These are phyloP conservation scores for Lumnitzera racemosa DNA, from an alignment of 345 rosid genomes.

Conservation along the genomic window DNA sequence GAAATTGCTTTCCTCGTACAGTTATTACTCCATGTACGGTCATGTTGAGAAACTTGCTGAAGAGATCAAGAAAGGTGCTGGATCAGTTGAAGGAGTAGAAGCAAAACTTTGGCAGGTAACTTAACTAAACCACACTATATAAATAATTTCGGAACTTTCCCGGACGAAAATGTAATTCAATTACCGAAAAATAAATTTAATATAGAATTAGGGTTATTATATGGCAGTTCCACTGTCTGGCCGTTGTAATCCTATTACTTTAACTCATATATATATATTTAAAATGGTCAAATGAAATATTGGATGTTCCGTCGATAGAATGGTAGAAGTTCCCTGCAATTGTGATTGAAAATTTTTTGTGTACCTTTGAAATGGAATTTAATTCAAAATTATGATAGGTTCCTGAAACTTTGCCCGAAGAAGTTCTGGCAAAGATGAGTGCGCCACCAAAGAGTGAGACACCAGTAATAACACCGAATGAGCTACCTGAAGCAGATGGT, in stretches of 20 bases:
- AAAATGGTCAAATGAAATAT: too few species aligned
- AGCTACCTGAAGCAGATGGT: constrained; percentile 61
- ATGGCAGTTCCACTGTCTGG: too few species aligned
- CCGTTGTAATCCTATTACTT: too few species aligned
- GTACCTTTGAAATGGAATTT: neutral
- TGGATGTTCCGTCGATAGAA: too few species aligned
- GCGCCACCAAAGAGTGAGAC: constrained; percentile 58
- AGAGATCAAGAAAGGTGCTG: constrained; percentile 63
- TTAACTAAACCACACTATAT: neutral
- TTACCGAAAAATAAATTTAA: too few species aligned
- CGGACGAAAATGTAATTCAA: too few species aligned
- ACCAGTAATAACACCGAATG: constrained; percentile 43
- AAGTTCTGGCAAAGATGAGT: constrained; percentile 56
- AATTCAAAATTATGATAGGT: constrained; percentile 25
- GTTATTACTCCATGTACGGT: constrained; percentile 75
- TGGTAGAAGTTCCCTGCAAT: too few species aligned
- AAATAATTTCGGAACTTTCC: too few species aligned
- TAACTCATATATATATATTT: too few species aligned
- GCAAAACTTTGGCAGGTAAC: constrained; percentile 61
- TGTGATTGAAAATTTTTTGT: too few species aligned
- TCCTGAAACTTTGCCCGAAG: constrained; percentile 54
- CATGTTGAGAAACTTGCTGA: constrained; percentile 64
- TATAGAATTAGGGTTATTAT: too few species aligned
- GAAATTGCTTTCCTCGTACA: constrained; percentile 9
- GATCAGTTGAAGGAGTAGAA: constrained; percentile 64